Base-by-base conservation (phyloP, 164 flowering plant genomes). In the Saururus chinensis region DNA sequence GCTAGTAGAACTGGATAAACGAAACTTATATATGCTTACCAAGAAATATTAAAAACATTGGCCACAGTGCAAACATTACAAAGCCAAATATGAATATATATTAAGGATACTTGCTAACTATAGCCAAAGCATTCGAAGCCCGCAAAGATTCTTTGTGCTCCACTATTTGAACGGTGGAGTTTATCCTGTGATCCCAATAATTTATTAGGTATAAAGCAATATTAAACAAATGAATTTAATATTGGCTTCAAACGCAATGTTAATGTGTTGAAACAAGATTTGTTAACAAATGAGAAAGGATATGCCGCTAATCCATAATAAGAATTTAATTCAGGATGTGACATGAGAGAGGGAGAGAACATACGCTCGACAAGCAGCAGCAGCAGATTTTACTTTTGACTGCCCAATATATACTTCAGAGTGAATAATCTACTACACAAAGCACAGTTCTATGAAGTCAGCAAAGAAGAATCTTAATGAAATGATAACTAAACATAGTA, bases 371-470 rank as follows among this genome's bases (percentile, higher is more conserved):
- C 98, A 92, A 74, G 97, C 79, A 68, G 89, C 88, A 68, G 95
- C 98, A 66, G 98, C 98, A 69, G 98, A 90, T 71, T 83, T 80
- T 40, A 90, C 97, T 77, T 93, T 93, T 21, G 97, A 71, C 67
- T 74, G 77, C 57, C 98, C 97, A 70, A 93, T 87, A 76, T 76
- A 88, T 52, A 81, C 84, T 75, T 93, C 98, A 9, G 83, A 70
- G 71, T 93, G 98, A 66, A 93, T 93, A 72, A 93, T 79, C 98
- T 92, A 30, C n/a, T 56, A 4, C 4, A 56, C 12, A 56, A 23
- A 56, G 37, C 37, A 30, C 37, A 30, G 37, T 2, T 30, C 37
- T 30, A 30, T 30, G 37, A 30, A 30, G n/a, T 30, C 2, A 30
- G 37, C 37, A 30, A 6, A 30, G 2, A 6, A 30, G 37, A 30